Evolutionary conservation across 176 grass and related monocot genomes (phyloP).

Genomic region (Saccharum spontaneum): DNA sequence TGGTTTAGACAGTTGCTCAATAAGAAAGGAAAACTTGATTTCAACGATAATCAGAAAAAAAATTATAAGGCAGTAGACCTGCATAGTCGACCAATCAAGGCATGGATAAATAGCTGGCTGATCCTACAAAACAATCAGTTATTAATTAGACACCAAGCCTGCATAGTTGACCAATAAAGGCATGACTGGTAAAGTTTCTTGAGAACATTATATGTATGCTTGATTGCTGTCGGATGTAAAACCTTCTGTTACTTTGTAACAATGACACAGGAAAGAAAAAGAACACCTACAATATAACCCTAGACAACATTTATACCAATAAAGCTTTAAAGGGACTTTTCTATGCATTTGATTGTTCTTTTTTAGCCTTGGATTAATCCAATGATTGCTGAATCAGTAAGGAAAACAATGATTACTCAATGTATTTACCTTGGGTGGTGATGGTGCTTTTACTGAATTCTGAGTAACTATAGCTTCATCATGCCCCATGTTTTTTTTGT

Average conservation of each 20-base stretch:
- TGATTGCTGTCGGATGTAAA: not conserved
- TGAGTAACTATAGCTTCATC: no score
- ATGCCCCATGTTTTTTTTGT: no score
- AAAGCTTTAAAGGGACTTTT: no score
- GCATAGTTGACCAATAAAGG: constrained; percentile 6
- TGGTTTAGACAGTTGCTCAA: constrained; percentile 15
- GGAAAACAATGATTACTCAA: no score
- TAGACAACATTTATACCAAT: no score
- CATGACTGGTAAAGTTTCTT: not conserved
- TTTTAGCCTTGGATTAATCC: no score
- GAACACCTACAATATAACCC: no score
- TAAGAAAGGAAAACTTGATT: constrained; percentile 4
- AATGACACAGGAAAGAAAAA: no score
- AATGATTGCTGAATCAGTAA: no score
- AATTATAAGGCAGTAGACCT: constrained; percentile 35
- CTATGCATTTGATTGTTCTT: no score
- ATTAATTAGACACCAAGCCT: constrained; percentile 21
- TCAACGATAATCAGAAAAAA: not conserved
- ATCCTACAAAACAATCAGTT: constrained; percentile 49
- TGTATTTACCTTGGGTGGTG: no score
- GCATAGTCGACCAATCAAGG: constrained; percentile 79
- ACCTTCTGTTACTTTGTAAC: not conserved
- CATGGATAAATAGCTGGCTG: constrained; percentile 58
- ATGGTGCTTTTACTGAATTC: no score
- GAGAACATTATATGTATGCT: not conserved